Conservation (phyloP, 441 rosid genomes). For the Manihot esculenta region DNA sequence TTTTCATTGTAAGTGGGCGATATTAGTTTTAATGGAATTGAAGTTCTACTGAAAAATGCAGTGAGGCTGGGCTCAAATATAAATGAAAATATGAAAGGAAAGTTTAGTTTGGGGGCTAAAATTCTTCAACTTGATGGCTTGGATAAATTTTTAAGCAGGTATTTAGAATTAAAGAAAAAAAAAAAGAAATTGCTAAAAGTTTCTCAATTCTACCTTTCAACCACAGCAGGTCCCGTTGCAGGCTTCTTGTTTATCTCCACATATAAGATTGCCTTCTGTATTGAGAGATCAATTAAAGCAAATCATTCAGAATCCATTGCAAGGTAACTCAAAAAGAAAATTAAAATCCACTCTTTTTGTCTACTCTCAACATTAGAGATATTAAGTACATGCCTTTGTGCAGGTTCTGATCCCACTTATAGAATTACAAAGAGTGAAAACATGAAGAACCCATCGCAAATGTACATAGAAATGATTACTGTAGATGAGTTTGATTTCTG, state of each 20-base stretch:
- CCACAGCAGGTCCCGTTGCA: constrained; percentile 69
- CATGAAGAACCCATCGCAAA: constrained; percentile 59
- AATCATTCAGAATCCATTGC: constrained; percentile 38
- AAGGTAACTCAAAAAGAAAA: constrained; percentile 26
- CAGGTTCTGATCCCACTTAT: constrained; percentile 58
- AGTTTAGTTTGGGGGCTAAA: constrained; percentile 61
- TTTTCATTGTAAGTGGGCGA: too few relatives aligned
- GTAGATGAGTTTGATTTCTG: constrained; percentile 76
- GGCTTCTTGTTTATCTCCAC: constrained; percentile 66
- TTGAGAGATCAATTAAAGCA: constrained; percentile 63
- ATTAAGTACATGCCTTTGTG: not conserved
- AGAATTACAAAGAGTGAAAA: constrained; percentile 52
- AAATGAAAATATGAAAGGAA: constrained; percentile 58
- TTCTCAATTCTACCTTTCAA: constrained; percentile 62
- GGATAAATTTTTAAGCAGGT: constrained; percentile 51
- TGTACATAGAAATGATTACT: constrained; percentile 59
- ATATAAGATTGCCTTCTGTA: constrained; percentile 59
- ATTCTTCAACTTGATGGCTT: constrained; percentile 66
- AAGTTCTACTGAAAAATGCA: too few relatives aligned
- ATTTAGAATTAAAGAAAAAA: constrained; percentile 40
- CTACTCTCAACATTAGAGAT: too few relatives aligned
- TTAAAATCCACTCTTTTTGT: too few relatives aligned
- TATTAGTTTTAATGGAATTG: too few relatives aligned
- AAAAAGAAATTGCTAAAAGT: constrained; percentile 55
- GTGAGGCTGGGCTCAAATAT: constrained; percentile 56